Base-by-base conservation (phyloP, 305 asterid genomes). In the Ajuga reptans region DNA sequence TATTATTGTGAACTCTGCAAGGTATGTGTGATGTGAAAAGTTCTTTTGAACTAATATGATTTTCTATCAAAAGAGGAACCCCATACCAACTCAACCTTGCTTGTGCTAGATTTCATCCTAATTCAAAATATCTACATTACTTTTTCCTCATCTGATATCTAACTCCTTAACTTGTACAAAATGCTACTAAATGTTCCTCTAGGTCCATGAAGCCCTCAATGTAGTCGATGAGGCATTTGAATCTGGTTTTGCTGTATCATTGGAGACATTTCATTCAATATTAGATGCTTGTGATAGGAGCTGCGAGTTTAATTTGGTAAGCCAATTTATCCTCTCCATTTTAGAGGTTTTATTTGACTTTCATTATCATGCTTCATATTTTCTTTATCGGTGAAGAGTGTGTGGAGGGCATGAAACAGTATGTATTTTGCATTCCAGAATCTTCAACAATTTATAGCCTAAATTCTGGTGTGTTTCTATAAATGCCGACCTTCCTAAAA, bases 131-230 rank as follows among this genome's bases (percentile, higher is more conserved):
- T 68, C 60, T 64, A 49, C 46, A 52, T 36, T 47, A 10, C 58
- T 60, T 39, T 15, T 41, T 71, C 47, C 33, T 61, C 29, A 12
- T 63, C 53, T 27, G 67, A 41, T 18, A 58, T 63, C 7, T 17
- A 36, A 29, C 31, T 68, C 59, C 34, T 21, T 31, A 33, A 54
- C 45, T 64, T 14, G 60, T 62, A 46, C 52, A 17, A 77, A 50
- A 29, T 49, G 43, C 72, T 72, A n/a, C 57, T 69, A 53, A 72
- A 63, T 77, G 18, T 39, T 64, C 21, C 21, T 73, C 66, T 70
- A 91, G 98, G 98, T 94, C 67, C 93, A 87, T 53, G 82, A 77
- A 61, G 99, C 96, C 39, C 87, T 94, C 71, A 72, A 80, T 77
- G 41, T 94, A 49, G 80, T 84, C 6, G 95, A 85, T 34, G 82